Evolutionary conservation across 352 stramenopile genomes (phyloP), one percentile per base, ranked within the genome.

Genomic region (Thraustochytrium striatum): DNA sequence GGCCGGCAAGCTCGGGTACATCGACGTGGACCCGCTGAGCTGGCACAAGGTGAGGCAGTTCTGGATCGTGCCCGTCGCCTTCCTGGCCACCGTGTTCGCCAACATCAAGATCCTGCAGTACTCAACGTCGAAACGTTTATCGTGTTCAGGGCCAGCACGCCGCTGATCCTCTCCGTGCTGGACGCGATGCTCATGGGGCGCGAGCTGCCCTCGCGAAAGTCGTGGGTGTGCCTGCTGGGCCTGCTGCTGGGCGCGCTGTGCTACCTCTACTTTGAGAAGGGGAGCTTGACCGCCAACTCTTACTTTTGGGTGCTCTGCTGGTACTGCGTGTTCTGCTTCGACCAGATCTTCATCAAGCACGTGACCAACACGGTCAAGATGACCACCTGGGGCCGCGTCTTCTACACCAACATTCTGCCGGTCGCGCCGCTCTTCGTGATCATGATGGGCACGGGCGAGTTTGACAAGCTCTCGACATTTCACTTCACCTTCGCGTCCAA

Each of bases 111-210:
- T 86, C 30, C 82, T 94, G 11, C 81, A 75, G 19, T 72, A 87
- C 30, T 87, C 86, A 93, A 93, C 79, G 89, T 94, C 1, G 89
- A 94, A 78, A 94, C 89, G 9, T 86, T 94, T 36, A 93, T 94
- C 82, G 88, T 92, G 11, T 93, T 93, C 78, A 82, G 89, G 21
- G 86, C 89, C 8, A 79, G 89, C 35, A 85, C 88, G 28, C 89
- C 89, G 5, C 82, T 91, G 35, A 50, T 91, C 41, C 87, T 94
- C 1, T 85, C 83, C 25, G 78, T 92, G 50, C 62, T 91, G n/a
- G 89, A 94, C 82, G 86, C 83, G 7, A 8, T 91, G 2, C 91
- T 92, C 81, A 72, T 93, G n/a, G 88, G 88, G 21, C 72, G 88
- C 28, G 85, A 91, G 69, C 87, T 85, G 83, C 89, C 89, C 1